Conservation (phyloP, 1,284 basidiomycete species). For the Rhodofomes roseus region DNA sequence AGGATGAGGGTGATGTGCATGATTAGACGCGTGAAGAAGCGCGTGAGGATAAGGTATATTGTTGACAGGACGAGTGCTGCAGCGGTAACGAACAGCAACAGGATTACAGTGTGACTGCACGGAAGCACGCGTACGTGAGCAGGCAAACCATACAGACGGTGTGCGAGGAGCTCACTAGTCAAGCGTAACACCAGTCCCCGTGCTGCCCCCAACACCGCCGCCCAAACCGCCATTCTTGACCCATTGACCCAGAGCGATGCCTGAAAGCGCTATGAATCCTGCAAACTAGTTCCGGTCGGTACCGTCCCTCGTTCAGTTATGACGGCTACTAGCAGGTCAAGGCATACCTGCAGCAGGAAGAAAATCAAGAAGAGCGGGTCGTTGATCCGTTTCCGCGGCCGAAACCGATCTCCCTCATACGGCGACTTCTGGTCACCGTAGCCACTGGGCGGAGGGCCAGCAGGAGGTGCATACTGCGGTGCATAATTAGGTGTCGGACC, state of each 20-base stretch:
- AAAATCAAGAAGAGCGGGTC: constrained; percentile 70
- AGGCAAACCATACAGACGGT: constrained; percentile 15
- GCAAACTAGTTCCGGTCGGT: constrained; percentile 52
- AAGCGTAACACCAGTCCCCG: constrained; percentile 51
- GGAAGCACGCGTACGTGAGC: constrained; percentile 16
- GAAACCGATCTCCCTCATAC: constrained; percentile 64
- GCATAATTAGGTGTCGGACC: constrained; percentile 10
- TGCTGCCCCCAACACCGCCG: constrained; percentile 52
- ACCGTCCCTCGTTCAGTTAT: not conserved
- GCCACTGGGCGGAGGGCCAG: not conserved
- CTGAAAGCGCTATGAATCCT: constrained; percentile 68
- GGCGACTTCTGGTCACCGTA: constrained; percentile 47
- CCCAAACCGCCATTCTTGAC: constrained; percentile 61
- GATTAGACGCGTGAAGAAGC: constrained; percentile 74
- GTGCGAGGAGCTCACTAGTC: constrained; percentile 43
- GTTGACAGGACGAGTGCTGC: constrained; percentile 50
- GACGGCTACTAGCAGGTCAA: not conserved
- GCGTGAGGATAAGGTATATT: constrained; percentile 56
- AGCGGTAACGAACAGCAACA: constrained; percentile 58
- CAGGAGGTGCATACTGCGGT: constrained; percentile 2
- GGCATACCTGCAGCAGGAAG: constrained; percentile 57
- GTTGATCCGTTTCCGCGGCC: constrained; percentile 65
- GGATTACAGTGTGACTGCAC: constrained; percentile 46
- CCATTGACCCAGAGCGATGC: constrained; percentile 61
- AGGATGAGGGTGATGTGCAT: constrained; percentile 80